Evolutionary conservation across 208 protist genomes (phyloP), one percentile per base, ranked within the genome.

Genomic region (Naegleria lovaniensis): DNA sequence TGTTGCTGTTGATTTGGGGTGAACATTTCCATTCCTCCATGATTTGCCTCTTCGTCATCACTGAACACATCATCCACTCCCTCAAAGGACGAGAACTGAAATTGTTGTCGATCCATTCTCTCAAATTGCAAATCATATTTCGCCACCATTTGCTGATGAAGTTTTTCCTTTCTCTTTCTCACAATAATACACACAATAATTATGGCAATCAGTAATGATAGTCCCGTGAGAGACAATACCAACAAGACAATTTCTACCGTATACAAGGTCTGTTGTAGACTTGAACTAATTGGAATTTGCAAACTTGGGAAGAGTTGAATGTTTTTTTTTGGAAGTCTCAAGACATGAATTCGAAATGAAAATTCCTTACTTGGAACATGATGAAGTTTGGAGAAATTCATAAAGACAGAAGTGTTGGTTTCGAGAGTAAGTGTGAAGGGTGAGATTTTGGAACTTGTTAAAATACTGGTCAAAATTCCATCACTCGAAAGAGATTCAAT

Each of bases 361-460:
- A 36, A 79, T 33, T 79, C 67, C 7, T 9, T 36, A 79, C 67
- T 79, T 36, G 67, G 67, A 2, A 79, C 0, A 36, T 79, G 29
- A 79, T 79, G 67, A 9, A 79, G 67, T 79, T 79, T 79, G 19
- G 67, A 36, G n/a, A 79, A 79, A 79, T 79, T 79, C 16, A 79
- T 79, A 13, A 36, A 36, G 6, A 79, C 67, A 36, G 67, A 36
- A n/a, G 25, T 36, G 29, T 79, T 79, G 9, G 16, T 29, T 7
- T 79, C 67, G 6, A 79, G n/a, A 7, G n/a, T n/a, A 1, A 79
- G 29, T 36, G 67, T 36, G 29, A 79, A 79, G 6, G 67, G 67
- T 15, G 67, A 36, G 5, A 79, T 11, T 33, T 79, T 79, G 55
- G 55, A 29, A 36, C 25, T 79, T 29, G 0, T 79, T 79, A 7